Percentiles rank a stretch among this genome's conserved stretches.
Conservation (phyloP, 768 basidiomycete genomes). For the Fistulinella prunicolor region DNA sequence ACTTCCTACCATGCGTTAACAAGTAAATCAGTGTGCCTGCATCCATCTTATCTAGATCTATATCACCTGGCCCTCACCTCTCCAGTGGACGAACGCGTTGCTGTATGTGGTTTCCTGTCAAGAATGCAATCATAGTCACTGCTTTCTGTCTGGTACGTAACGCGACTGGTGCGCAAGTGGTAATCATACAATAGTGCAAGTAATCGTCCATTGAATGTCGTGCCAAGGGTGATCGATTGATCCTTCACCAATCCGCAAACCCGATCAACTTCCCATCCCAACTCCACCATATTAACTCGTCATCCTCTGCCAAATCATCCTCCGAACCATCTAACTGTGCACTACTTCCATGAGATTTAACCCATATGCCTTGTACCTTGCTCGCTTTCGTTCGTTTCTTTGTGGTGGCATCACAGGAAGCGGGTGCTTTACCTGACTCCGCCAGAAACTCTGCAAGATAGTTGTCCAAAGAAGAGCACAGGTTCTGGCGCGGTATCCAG, state of each 20-base stretch:
- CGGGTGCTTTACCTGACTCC: slow-evolving; percentile 14
- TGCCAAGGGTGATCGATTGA: too few species aligned
- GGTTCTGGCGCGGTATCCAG: slow-evolving; percentile 47
- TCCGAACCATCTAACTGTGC: slow-evolving; percentile 3
- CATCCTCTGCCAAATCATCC: slow-evolving; percentile 34
- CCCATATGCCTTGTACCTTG: slow-evolving; percentile 42
- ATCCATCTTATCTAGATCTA: too few species aligned
- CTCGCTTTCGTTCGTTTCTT: slow-evolving; percentile 28
- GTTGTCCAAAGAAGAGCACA: slow-evolving; percentile 36
- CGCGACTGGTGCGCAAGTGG: too few species aligned
- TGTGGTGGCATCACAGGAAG: slow-evolving; percentile 16
- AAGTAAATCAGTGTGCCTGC: too few species aligned
- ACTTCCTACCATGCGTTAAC: too few species aligned
- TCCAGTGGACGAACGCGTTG: too few species aligned
- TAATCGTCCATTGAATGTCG: neutral
- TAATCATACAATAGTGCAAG: too few species aligned
- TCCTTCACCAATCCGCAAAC: slow-evolving; percentile 45
- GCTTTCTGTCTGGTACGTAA: too few species aligned
- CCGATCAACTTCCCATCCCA: slow-evolving; percentile 49
- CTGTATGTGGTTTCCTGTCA: too few species aligned
- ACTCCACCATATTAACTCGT: slow-evolving; percentile 52
- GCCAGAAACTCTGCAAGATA: slow-evolving; percentile 35
- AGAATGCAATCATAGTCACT: too few species aligned
- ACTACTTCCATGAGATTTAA: slow-evolving; percentile 25
- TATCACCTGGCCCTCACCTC: too few species aligned